Conservation (phyloP, 2,329 filamentous ascomycete species). For the Fusarium bactridioides region DNA sequence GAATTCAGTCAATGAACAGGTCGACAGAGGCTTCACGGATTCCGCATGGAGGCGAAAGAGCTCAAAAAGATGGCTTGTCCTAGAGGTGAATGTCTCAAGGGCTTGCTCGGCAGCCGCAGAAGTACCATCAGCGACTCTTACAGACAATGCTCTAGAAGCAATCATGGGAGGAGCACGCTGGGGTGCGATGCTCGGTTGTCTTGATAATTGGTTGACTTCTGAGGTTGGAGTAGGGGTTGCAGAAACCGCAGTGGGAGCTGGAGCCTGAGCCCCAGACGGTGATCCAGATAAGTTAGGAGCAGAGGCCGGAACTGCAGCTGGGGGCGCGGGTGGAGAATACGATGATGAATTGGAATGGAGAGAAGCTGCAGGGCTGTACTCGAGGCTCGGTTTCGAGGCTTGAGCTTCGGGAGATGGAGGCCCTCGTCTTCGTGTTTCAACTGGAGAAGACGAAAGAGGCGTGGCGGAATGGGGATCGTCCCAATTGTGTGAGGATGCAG, state of each 20-base stretch:
- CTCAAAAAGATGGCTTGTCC: conserved; percentile 77
- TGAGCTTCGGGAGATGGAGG: conserved; percentile 43
- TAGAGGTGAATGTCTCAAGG: conserved; percentile 71
- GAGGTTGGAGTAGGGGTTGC: conserved; percentile 9
- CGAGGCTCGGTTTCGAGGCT: conserved; percentile 36
- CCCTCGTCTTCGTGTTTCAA: conserved; percentile 31
- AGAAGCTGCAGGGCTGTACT: conserved; percentile 55
- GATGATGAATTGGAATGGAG: conserved; percentile 47
- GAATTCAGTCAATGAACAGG: conserved; percentile 71
- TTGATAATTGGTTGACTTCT: conserved; percentile 34
- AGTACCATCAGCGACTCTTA: conserved; percentile 53
- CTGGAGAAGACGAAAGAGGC: conserved; percentile 37
- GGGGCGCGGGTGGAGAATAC: conserved; percentile 36
- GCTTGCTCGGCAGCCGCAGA: conserved; percentile 68
- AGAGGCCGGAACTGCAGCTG: conserved; percentile 13
- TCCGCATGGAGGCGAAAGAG: conserved; percentile 83
- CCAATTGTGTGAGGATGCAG: conserved; percentile 46
- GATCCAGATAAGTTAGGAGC: neutral
- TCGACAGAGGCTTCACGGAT: conserved; percentile 70
- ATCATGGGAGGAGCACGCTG: conserved; percentile 42
- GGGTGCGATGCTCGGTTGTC: conserved; percentile 36
- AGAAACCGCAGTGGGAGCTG: neutral
- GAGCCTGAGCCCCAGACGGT: neutral
- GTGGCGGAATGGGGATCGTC: conserved; percentile 43
- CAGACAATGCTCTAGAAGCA: conserved; percentile 45